Evolutionary conservation across 2,329 filamentous ascomycete species (phyloP), one percentile per base, ranked within the genome.

Genomic region (Cladophialophora psammophila): DNA sequence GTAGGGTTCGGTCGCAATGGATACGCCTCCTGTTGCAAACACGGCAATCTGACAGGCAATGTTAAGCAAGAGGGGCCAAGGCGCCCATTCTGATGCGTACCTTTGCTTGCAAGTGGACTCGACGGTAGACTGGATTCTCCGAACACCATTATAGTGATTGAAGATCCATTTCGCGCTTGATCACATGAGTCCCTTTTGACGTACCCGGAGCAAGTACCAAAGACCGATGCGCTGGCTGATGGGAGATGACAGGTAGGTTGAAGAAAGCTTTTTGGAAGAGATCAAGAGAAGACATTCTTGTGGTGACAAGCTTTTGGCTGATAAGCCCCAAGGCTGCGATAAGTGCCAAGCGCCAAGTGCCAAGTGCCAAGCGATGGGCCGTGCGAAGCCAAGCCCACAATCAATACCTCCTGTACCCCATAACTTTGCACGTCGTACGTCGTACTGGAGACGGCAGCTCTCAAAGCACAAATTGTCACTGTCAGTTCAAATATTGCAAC

Each of bases 11-110:
- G 35, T 38, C 35, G 15, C 20, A 38, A 40, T 50, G 45, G 9
- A 50, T 50, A 26, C 45, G 45, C 15, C 45, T 50, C 12, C 45
- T 50, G 20, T 50, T 50, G 20, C 45, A 50, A 26, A 50, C 45
- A 31, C 45, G 45, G 10, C 45, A 50, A 10, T 50, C 45, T 50
- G 45, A 26, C 7, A 12, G n/a, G 55, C 57, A 26, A 61, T 26
- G n/a, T 20, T 50, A 13, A 50, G 45, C 15, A 50, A 26, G 20
- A 31, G 10, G 45, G 18, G 3, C 45, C 9, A 31, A 50, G 26
- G 9, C 20, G 12, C 13, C 20, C 4, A 50, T 6, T 9, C 6
- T 13, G 9, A 5, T 50, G 10, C 45, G 18, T 31, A 50, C 45
- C 45, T 50, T 50, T 50, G 45, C 3, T 50, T 50, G 45, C 45